Evolutionary conservation across 2,329 filamentous ascomycete species (phyloP), one percentile per base, ranked within the genome.

Genomic region (Aspergillus sp.): DNA sequence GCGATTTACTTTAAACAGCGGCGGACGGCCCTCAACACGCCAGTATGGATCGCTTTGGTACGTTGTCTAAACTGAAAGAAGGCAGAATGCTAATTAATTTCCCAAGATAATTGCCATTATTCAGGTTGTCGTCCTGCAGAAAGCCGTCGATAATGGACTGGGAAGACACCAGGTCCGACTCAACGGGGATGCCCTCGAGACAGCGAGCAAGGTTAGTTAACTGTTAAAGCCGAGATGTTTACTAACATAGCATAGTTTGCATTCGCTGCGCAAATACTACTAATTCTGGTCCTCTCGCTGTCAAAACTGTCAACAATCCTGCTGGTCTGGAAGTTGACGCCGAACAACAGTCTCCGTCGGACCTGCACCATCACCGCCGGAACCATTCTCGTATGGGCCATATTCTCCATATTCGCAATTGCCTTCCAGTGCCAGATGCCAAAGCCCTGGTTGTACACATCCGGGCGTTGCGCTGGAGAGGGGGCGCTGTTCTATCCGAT

Each of bases 391-490:
- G 61, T 47, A 6, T 68, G 66, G 67, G 52, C 56, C 2, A 6
- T 66, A 19, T 63, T 64, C 20, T 63, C 64, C 40, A 12, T 65
- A 3, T 62, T 70, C 13, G 49, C 63, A 8, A 57, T 64, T 19
- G 59, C 68, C 27, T 70, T 65, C 48, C 67, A 66, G 54, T 71
- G 62, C 54, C 13, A 54, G 52, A 40, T 61, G 24, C 64, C 64
- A 8, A 33, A 60, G 13, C 54, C 52, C n/a, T 67, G 65, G 64
- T 27, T 61, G 22, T 66, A 67, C 37, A 58, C 41, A 3, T 59
- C 65, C 1, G 54, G 60, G 20, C 55, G 57, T 56, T 67, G 65
- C 27, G 54, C 49, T 42, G 64, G 63, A 55, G 12, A 63, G 52
- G 67, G 62, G 17, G 62, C 52, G 6, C 17, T 68, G 1, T 37